Conservation (phyloP, 1,139 yeast species). For the Scheffersomyces parashehatae region DNA sequence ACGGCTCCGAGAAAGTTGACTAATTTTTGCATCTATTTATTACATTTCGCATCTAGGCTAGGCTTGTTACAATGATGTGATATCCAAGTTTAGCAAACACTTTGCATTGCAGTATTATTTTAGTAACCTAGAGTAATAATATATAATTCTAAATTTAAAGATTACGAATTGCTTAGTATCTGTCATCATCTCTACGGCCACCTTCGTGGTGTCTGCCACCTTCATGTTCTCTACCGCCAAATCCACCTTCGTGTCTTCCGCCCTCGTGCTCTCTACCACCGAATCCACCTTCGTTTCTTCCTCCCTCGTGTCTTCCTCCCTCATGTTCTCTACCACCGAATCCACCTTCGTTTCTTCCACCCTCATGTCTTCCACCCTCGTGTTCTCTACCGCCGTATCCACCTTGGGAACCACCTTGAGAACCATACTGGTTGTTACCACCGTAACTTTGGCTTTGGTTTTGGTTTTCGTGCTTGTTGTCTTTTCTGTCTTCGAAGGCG, state of each 20-base stretch:
- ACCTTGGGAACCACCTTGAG: constrained; percentile 8
- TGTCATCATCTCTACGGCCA: constrained; percentile 9
- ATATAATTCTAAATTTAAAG: too few relatives aligned
- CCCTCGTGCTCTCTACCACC: constrained; percentile 6
- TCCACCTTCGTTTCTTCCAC: constrained; percentile 11
- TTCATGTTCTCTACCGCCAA: constrained; percentile 5
- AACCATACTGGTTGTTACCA: constrained; percentile 11
- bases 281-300: constrained; percentile 14
- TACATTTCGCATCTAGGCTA: too few relatives aligned
- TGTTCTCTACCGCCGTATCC: constrained; percentile 8
- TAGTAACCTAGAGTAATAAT: too few relatives aligned
- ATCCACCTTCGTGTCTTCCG: constrained; percentile 13
- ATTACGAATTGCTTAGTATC: constrained; percentile 4
- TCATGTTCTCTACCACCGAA: constrained; percentile 8
- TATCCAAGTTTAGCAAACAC: too few relatives aligned
- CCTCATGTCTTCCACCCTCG: constrained; percentile 2
- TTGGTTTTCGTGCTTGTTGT: constrained; percentile 9
- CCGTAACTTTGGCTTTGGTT: constrained; percentile 10
- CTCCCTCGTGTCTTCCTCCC: constrained; percentile 10
- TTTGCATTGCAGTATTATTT: too few relatives aligned
- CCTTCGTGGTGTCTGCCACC: constrained; percentile 11
- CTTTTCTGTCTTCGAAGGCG: constrained; percentile 21
- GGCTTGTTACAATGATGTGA: too few relatives aligned
- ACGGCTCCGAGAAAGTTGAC: constrained; percentile 30
- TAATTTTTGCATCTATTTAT: constrained; percentile 6